These are phyloP conservation scores for Amauroascus verrucosus DNA, from an alignment of 2,329 filamentous ascomycete genomes.

Conservation along the genomic window DNA sequence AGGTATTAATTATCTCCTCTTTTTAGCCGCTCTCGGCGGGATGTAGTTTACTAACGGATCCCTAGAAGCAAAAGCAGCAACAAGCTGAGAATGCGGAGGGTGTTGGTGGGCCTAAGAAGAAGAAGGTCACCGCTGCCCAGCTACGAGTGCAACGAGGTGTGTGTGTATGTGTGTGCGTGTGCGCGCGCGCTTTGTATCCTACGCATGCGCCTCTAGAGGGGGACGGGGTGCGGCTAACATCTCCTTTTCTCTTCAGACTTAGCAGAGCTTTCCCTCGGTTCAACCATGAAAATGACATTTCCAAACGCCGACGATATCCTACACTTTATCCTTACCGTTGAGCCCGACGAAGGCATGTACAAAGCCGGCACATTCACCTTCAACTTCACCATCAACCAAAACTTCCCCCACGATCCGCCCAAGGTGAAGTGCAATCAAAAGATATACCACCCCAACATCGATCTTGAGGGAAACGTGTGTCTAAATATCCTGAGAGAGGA, in stretches of 20 bases:
- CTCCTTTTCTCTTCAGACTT: slow-evolving; percentile 28
- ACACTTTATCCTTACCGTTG: slow-evolving; percentile 42
- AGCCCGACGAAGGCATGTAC: slow-evolving; percentile 59
- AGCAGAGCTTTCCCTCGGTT: slow-evolving; percentile 42
- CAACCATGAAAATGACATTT: slow-evolving; percentile 50
- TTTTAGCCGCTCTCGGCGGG: not conserved
- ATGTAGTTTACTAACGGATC: slow-evolving; percentile 16
- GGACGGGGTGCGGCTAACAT: not conserved
- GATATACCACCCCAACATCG: slow-evolving; percentile 99
- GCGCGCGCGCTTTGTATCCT: no score
- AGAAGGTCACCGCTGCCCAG: slow-evolving; percentile 96
- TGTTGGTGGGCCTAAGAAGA: slow-evolving; percentile 72
- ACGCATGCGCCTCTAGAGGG: no score
- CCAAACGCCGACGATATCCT: slow-evolving; percentile 49
- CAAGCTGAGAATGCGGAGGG: slow-evolving; percentile 89
- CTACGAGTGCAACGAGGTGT: slow-evolving; percentile 90
- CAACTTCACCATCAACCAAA: slow-evolving; percentile 82
- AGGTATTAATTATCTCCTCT: slow-evolving; percentile 24
- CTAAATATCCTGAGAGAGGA: slow-evolving; percentile 94
- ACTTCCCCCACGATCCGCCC: slow-evolving; percentile 92
- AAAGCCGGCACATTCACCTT: slow-evolving; percentile 81
- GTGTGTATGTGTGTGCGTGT: no score
- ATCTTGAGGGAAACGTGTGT: slow-evolving; percentile 94
- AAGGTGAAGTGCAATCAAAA: slow-evolving; percentile 96
- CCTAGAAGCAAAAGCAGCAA: slow-evolving; percentile 68